Base-by-base conservation (phyloP, 352 stramenopile species). In the Phytopythium aichiense region DNA sequence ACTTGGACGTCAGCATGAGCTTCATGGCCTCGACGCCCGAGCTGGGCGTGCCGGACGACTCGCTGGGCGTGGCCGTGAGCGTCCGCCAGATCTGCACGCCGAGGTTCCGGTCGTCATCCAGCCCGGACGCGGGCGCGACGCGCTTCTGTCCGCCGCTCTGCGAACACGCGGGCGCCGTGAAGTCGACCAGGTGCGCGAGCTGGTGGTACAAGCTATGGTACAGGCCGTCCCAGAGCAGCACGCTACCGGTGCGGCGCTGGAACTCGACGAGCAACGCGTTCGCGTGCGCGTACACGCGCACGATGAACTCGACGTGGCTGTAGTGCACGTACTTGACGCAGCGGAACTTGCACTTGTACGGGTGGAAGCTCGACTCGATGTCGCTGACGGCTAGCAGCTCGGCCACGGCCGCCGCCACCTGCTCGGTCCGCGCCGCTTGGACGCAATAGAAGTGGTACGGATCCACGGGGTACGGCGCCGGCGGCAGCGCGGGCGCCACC, bases 321-420 rank as follows among this genome's bases (percentile, higher is more conserved):
- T 91, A 94, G 64, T 92, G 81, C 38, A 92, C 79, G 58, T 92
- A 88, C 65, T 91, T 91, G 64, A 94, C 75, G 62, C 85, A 92
- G 57, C 92, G 92, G 64, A 94, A 94, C 68, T 94, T 94, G 73
- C 83, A 91, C 59, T 92, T 92, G 45, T 77, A 69, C 31, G 84
- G 71, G 54, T 87, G 74, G 54, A 92, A 79, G 50, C 75, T 76
- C 53, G 81, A 77, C 64, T 91, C 83, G 58, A 94, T 83, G 25
- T 87, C 77, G 55, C 71, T 84, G 5, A 79, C 79, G 20, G 71
- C 64, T 9, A 94, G 78, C 56, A 77, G 35, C 33, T 87, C 72
- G 7, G 73, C 71, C n/a, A 86, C 68, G 0, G 63, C 63, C 7
- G 68, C 74, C 0, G 81, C 74, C 13, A 62, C 65, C 20, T 58